Percentiles rank a stretch among this genome's conserved stretches.
Conservation (phyloP, 495 filamentous ascomycete genomes). For the Ascobolus immersus region DNA sequence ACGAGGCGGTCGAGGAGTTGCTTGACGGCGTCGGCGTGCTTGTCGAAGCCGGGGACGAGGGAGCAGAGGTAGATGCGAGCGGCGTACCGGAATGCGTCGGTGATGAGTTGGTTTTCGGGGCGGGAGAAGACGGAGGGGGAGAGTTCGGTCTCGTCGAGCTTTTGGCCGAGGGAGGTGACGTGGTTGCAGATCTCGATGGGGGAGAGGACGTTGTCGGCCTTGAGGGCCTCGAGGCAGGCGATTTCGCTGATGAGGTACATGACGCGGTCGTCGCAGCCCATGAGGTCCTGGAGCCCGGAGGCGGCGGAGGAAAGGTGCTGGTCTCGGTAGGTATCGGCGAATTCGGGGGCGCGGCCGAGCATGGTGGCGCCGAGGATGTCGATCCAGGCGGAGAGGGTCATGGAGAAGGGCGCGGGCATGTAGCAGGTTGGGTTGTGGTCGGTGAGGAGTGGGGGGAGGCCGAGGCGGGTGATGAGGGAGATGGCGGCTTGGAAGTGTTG, state of each 20-base stretch:
- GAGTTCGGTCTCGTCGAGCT: conserved; percentile 55
- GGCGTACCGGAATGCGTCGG: conserved; percentile 65
- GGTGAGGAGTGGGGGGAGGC: conserved; percentile 40
- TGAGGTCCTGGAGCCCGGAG: conserved; percentile 66
- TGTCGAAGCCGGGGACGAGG: conserved; percentile 66
- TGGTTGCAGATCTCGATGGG: conserved; percentile 63
- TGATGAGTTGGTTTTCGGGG: conserved; percentile 58
- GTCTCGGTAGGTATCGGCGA: conserved; percentile 74
- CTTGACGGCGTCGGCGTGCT: conserved; percentile 37
- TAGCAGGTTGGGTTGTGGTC: conserved; percentile 18
- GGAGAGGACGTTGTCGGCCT: conserved; percentile 49
- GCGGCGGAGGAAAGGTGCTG: conserved; percentile 54
- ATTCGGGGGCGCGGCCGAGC: conserved; percentile 57
- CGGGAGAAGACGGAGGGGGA: conserved; percentile 20
- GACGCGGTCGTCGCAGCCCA: conserved; percentile 91
- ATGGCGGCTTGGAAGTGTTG: conserved; percentile 85
- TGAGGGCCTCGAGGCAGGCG: conserved; percentile 75
- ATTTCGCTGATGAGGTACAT: conserved; percentile 98
- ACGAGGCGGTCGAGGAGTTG: conserved; percentile 52
- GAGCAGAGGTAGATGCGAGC: conserved; percentile 88
- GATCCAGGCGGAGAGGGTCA: conserved; percentile 87
- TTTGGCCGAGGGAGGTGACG: conserved; percentile 51
- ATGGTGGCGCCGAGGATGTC: conserved; percentile 91
- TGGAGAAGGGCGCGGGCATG: conserved; percentile 54
- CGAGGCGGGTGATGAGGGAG: conserved; percentile 57